Percentiles rank a stretch among this genome's conserved stretches.
These are phyloP conservation scores for Colletotrichum plurivorum DNA, from an alignment of 2,329 filamentous ascomycete species.

Conservation along the genomic window DNA sequence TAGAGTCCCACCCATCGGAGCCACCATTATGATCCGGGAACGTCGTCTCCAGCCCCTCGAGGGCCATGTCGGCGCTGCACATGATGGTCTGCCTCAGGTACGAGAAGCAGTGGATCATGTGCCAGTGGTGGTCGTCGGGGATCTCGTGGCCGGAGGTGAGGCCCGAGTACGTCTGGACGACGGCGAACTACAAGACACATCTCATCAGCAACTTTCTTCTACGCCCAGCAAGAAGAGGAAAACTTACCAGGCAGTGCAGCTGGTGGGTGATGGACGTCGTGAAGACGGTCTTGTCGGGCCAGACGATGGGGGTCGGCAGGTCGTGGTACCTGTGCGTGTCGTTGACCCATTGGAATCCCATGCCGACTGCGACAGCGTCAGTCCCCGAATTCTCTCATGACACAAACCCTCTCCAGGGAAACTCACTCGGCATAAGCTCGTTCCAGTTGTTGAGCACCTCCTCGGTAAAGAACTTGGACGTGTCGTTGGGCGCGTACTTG, in stretches of 20 bases:
- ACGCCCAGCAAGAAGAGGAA: no score
- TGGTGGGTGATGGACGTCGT: constrained; percentile 61
- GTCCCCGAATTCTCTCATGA: neutral
- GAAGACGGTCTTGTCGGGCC: constrained; percentile 54
- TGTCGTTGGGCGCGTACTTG: constrained; percentile 55
- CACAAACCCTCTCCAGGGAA: no score
- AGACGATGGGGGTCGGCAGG: constrained; percentile 53
- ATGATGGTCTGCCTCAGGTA: constrained; percentile 63
- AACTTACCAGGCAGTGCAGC: constrained; percentile 56
- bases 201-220: no score
- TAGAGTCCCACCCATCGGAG: constrained; percentile 62
- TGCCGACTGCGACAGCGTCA: constrained; percentile 46
- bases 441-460: constrained; percentile 54
- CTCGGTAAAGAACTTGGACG: constrained; percentile 56
- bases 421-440: constrained; percentile 53
- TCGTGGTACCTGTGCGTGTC: constrained; percentile 53
- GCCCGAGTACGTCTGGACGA: constrained; percentile 60
- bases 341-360: constrained; percentile 57
- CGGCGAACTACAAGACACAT: constrained; percentile 49
- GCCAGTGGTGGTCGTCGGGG: constrained; percentile 60
- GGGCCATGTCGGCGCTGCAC: constrained; percentile 60
- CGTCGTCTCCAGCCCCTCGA: constrained; percentile 62
- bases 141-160: constrained; percentile 55
- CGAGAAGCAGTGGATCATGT: constrained; percentile 64
- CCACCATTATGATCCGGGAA: constrained; percentile 62